These are phyloP conservation scores for Fusarium nematophilum DNA, from an alignment of 2,329 filamentous ascomycete genomes.

Conservation along the genomic window DNA sequence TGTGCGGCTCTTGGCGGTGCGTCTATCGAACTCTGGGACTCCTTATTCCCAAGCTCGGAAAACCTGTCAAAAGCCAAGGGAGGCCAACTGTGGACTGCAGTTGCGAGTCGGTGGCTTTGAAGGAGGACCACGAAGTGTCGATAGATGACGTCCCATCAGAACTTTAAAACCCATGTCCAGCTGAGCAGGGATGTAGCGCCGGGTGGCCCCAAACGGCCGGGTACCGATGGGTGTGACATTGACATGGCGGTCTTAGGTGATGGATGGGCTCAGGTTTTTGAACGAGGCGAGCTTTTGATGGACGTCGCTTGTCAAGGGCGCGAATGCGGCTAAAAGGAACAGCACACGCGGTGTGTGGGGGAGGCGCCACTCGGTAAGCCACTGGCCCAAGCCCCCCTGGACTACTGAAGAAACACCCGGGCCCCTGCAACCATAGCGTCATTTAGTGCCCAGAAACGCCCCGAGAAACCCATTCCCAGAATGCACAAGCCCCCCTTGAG, in stretches of 20 bases:
- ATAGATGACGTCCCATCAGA: constrained; percentile 28
- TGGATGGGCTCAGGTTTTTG: constrained; percentile 8
- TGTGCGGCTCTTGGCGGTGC: constrained; percentile 19
- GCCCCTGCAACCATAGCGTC: constrained; percentile 29
- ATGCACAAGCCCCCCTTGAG: too few species aligned
- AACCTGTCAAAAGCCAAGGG: too few species aligned
- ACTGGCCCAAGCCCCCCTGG: constrained; percentile 19
- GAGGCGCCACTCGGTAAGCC: constrained; percentile 2
- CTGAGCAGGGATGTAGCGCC: constrained; percentile 34
- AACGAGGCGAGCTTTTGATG: neutral
- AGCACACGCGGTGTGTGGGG: constrained; percentile 25
- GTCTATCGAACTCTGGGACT: neutral
- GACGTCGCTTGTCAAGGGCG: constrained; percentile 34
- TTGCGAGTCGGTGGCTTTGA: too few species aligned
- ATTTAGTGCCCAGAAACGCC: constrained; percentile 25
- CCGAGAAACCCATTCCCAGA: too few species aligned
- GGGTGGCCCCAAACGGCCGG: too few species aligned
- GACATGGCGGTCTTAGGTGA: constrained; percentile 12
- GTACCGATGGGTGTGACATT: constrained; percentile 5
- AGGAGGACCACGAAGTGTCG: too few species aligned
- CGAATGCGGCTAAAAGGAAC: constrained; percentile 33
- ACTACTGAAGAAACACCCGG: too few species aligned
- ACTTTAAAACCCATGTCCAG: constrained; percentile 33
- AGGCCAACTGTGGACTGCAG: constrained; percentile 22
- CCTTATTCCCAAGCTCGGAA: neutral